Conservation (phyloP, 768 basidiomycete genomes). For the Coprinellus micaceus region DNA sequence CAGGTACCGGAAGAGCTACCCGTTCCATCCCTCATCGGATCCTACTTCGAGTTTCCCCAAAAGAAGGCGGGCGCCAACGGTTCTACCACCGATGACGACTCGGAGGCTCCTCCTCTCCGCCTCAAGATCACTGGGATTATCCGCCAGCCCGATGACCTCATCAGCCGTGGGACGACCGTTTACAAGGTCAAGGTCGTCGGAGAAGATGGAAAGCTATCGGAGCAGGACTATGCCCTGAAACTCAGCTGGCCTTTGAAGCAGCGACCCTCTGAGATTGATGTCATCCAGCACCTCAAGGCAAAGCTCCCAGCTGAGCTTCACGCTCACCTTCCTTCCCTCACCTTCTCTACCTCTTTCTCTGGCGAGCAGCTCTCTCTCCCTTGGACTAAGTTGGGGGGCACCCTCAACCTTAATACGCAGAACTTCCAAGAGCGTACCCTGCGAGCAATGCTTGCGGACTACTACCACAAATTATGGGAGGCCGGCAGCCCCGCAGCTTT, state of each 20-base stretch:
- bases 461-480: conserved; percentile 21
- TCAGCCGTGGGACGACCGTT: neutral
- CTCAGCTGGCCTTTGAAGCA: neutral
- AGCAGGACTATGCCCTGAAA: neutral
- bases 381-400: neutral
- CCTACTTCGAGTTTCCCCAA: neutral
- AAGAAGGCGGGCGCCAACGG: too few species aligned
- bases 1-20: too few species aligned
- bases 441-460: conserved; percentile 15
- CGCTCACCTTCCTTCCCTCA: neutral
- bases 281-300: neutral
- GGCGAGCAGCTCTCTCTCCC: neutral
- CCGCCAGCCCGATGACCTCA: neutral
- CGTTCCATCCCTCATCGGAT: neutral
- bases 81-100: too few species aligned
- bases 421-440: conserved; percentile 10
- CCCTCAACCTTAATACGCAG: neutral
- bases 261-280: neutral
- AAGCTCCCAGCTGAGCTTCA: conserved; percentile 10
- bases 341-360: neutral
- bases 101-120: neutral
- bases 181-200: neutral
- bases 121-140: neutral
- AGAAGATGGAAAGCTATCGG: neutral
- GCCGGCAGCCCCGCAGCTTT: conserved; percentile 21